These are phyloP conservation scores for Mrakia gelida DNA, from an alignment of 768 basidiomycete genomes.

Conservation along the genomic window DNA sequence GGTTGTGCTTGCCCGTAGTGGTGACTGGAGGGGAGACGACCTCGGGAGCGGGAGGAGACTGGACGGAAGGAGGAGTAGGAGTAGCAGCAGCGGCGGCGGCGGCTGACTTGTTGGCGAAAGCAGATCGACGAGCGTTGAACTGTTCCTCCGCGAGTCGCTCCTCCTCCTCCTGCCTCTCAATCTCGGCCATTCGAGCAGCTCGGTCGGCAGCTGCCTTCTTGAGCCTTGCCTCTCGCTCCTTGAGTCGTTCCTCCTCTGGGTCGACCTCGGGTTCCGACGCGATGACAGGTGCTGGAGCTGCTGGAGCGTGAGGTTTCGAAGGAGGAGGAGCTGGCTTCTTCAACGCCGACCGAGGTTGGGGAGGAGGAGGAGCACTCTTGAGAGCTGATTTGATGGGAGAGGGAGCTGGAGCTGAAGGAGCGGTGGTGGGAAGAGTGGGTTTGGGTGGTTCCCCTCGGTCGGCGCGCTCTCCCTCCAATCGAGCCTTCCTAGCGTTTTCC, in stretches of 20 bases:
- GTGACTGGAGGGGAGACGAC: slow-evolving; percentile 25
- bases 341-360: slow-evolving; percentile 42
- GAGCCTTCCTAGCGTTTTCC: slow-evolving; percentile 64
- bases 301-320: slow-evolving; percentile 33
- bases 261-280: slow-evolving; percentile 64
- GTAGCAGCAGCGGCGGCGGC: slow-evolving; percentile 31
- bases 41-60: slow-evolving; percentile 39
- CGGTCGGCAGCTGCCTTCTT: slow-evolving; percentile 65
- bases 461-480: slow-evolving; percentile 58
- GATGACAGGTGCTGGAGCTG: slow-evolving; percentile 42
- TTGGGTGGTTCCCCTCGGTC: slow-evolving; percentile 47
- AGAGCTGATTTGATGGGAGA: slow-evolving; percentile 49
- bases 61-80: slow-evolving; percentile 46
- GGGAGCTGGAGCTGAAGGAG: slow-evolving; percentile 18
- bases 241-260: slow-evolving; percentile 68
- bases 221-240: slow-evolving; percentile 65
- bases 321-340: slow-evolving; percentile 48
- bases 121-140: slow-evolving; percentile 35
- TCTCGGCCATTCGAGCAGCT: slow-evolving; percentile 51
- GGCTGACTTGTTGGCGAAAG: slow-evolving; percentile 28
- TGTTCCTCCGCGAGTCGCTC: slow-evolving; percentile 56
- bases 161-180: slow-evolving; percentile 67
- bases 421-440: slow-evolving; percentile 23
- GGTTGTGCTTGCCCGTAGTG: slow-evolving; percentile 41
- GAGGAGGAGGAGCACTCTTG: slow-evolving; percentile 45